Percentiles rank a stretch among this genome's conserved stretches.
These are phyloP conservation scores for Microcyclospora tardicrescens DNA, from an alignment of 2,329 filamentous ascomycete species.

Conservation along the genomic window DNA sequence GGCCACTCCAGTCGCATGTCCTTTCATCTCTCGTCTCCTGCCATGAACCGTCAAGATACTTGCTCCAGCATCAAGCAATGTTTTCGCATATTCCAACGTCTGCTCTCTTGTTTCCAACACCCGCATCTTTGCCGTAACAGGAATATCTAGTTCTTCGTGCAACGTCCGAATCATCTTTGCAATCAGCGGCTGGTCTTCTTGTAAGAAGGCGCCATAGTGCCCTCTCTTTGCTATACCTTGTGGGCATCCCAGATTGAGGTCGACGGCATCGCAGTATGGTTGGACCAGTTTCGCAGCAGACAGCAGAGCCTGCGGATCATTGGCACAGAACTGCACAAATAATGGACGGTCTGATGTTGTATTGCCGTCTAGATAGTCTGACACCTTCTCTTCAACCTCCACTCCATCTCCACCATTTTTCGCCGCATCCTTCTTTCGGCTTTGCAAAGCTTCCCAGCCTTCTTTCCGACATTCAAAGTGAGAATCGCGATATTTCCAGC, in stretches of 20 bases:
- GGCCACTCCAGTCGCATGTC: slow-evolving; percentile 82
- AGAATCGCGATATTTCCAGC: slow-evolving; percentile 58
- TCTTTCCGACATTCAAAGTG: slow-evolving; percentile 54
- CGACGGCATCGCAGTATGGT: slow-evolving; percentile 86
- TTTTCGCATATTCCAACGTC: slow-evolving; percentile 78
- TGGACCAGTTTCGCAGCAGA: slow-evolving; percentile 64
- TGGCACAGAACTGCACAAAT: slow-evolving; percentile 93
- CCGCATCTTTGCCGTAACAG: slow-evolving; percentile 89
- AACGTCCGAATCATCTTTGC: slow-evolving; percentile 72
- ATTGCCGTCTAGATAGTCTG: slow-evolving; percentile 70
- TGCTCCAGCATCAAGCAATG: slow-evolving; percentile 74
- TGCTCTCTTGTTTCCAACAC: slow-evolving; percentile 76
- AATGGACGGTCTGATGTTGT: slow-evolving; percentile 72
- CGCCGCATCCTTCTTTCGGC: slow-evolving; percentile 33
- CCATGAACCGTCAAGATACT: slow-evolving; percentile 92
- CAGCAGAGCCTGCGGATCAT: slow-evolving; percentile 68
- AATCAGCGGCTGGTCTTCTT: slow-evolving; percentile 81
- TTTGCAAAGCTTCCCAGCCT: neutral
- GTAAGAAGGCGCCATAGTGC: slow-evolving; percentile 85
- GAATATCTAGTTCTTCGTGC: slow-evolving; percentile 63
- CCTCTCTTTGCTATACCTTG: slow-evolving; percentile 89
- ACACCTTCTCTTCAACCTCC: slow-evolving; percentile 2
- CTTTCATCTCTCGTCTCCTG: slow-evolving; percentile 79
- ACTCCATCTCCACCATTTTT: slow-evolving; percentile 9
- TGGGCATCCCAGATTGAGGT: slow-evolving; percentile 89